A percentile compares a stretch with the other conserved stretches of the same genome.
These are phyloP conservation scores for Thalassiosira livingstoniorum DNA, from an alignment of 352 stramenopile genomes.

Conservation along the genomic window DNA sequence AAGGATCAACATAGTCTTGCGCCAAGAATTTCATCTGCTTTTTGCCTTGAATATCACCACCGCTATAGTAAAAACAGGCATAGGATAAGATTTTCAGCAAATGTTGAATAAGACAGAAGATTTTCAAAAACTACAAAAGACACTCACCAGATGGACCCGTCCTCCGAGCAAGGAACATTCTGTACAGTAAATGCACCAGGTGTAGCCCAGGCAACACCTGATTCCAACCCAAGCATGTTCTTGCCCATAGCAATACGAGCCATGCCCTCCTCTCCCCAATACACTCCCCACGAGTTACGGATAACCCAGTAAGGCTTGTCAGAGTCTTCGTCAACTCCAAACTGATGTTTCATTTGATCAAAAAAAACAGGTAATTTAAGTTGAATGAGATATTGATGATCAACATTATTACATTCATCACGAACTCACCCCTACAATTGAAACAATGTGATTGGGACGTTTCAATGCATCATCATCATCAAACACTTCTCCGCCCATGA, in stretches of 20 bases:
- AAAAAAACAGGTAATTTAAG: too few relatives aligned
- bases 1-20: conserved; percentile 5
- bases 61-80: too few relatives aligned
- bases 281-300: conserved; percentile 90
- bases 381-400: too few relatives aligned
- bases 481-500: conserved; percentile 92
- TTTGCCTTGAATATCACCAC: background rate
- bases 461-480: conserved; percentile 51
- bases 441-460: conserved; percentile 91
- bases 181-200: conserved; percentile 59
- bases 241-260: conserved; percentile 84
- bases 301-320: conserved; percentile 92
- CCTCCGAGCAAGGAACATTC: conserved; percentile 69
- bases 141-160: conserved; percentile 67
- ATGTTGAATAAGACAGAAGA: too few relatives aligned
- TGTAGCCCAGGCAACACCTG: conserved; percentile 44
- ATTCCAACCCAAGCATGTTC: conserved; percentile 52
- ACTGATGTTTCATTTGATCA: too few relatives aligned
- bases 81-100: too few relatives aligned
- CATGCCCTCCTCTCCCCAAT: conserved; percentile 87
- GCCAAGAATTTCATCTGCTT: background rate
- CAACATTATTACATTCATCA: too few relatives aligned
- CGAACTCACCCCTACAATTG: conserved; percentile 92
- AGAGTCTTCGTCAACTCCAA: conserved; percentile 89
- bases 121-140: too few relatives aligned